Percentiles rank a stretch among this genome's conserved stretches.
These are phyloP conservation scores for Diaporthe longicolla DNA, from an alignment of 2,329 filamentous ascomycete species.

Conservation along the genomic window DNA sequence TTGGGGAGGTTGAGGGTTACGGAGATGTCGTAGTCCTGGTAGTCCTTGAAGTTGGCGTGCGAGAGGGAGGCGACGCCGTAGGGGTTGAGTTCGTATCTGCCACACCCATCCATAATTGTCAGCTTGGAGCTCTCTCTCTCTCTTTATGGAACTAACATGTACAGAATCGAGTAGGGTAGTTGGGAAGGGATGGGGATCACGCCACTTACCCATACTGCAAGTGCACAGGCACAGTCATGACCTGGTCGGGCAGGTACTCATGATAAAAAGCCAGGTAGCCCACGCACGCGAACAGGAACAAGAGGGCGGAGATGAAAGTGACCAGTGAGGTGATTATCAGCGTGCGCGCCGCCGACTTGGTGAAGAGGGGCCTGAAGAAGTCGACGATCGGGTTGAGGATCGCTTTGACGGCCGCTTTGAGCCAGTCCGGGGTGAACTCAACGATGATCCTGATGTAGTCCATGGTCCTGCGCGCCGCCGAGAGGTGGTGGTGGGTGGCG, in stretches of 20 bases:
- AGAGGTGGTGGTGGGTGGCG: neutral
- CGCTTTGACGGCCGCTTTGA: conserved; percentile 5
- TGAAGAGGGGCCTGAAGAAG: conserved; percentile 52
- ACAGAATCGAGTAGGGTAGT: too few relatives aligned
- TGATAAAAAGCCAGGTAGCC: conserved; percentile 69
- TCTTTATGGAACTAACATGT: too few relatives aligned
- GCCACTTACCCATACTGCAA: conserved; percentile 70
- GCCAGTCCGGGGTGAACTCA: neutral
- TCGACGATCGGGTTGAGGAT: conserved; percentile 48
- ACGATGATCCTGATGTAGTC: conserved; percentile 29
- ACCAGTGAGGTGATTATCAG: conserved; percentile 64
- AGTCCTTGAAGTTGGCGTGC: conserved; percentile 70
- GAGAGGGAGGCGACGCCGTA: conserved; percentile 65
- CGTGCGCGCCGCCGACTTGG: conserved; percentile 62
- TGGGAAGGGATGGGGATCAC: neutral
- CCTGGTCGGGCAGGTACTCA: conserved; percentile 69
- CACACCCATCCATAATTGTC: neutral
- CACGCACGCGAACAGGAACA: conserved; percentile 64
- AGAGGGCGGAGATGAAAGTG: conserved; percentile 56
- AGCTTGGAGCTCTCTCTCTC: neutral
- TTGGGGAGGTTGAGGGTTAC: conserved; percentile 83
- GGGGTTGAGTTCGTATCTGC: conserved; percentile 64
- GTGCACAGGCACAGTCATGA: conserved; percentile 66
- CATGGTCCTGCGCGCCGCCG: conserved; percentile 35
- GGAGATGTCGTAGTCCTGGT: conserved; percentile 88